These are phyloP conservation scores for Tirmania nivea DNA, from an alignment of 495 filamentous ascomycete genomes.

Conservation along the genomic window DNA sequence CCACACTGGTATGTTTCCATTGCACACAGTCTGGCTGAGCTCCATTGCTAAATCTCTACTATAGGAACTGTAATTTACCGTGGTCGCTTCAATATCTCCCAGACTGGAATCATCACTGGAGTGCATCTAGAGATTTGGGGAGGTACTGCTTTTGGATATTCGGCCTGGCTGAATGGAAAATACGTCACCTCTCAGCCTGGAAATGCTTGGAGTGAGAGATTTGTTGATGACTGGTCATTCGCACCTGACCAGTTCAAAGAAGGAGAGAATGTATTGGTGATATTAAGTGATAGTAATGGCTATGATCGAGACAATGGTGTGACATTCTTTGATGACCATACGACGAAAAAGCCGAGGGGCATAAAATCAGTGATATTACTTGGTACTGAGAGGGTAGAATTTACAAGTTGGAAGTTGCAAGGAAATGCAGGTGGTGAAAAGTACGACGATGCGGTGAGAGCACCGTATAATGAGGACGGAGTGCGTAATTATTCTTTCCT, in stretches of 20 bases:
- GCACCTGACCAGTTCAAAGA: conserved; percentile 26
- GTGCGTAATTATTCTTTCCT: conserved; percentile 13
- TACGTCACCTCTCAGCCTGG: conserved; percentile 27
- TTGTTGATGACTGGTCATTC: conserved; percentile 26
- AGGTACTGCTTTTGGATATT: conserved; percentile 25
- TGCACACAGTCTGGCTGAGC: neutral
- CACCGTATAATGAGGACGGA: conserved; percentile 59
- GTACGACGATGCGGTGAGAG: conserved; percentile 40
- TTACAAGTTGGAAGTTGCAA: conserved; percentile 54
- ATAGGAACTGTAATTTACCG: conserved; percentile 26
- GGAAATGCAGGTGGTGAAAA: conserved; percentile 57
- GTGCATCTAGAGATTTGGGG: conserved; percentile 8
- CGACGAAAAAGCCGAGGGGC: conserved; percentile 40
- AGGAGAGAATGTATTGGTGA: conserved; percentile 36
- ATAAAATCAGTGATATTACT: conserved; percentile 39
- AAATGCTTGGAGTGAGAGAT: conserved; percentile 1
- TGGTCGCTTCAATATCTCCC: conserved; percentile 35
- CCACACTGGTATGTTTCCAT: conserved; percentile 35
- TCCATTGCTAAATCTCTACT: neutral
- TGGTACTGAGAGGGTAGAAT: conserved; percentile 15
- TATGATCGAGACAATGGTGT: conserved; percentile 35
- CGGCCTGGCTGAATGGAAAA: conserved; percentile 27
- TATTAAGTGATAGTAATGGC: conserved; percentile 47
- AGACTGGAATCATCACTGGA: conserved; percentile 14
- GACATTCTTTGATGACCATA: conserved; percentile 10